Evolutionary conservation across 371 early-diverging fungal genomes (phyloP).

Genomic region (Mucor saturninus): DNA sequence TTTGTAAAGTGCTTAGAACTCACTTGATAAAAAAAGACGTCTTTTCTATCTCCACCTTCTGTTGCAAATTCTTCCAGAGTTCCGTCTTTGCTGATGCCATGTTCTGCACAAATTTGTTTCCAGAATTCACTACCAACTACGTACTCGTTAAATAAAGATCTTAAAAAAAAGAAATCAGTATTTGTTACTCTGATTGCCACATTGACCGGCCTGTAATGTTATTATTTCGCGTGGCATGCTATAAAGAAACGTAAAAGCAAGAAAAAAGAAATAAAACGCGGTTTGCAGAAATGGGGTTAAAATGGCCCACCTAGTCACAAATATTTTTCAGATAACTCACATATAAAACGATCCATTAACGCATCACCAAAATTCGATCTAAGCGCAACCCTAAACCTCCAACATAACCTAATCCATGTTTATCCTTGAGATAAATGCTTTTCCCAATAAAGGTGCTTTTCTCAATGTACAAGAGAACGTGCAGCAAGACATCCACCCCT

Average conservation of each 20-base stretch:
- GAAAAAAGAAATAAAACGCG: not conserved
- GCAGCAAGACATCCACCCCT: too few relatives aligned
- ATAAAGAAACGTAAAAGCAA: not conserved
- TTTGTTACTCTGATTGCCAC: constrained; percentile 91
- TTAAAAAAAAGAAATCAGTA: not conserved
- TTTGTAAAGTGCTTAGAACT: not conserved
- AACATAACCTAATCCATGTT: too few relatives aligned
- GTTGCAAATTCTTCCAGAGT: constrained; percentile 87
- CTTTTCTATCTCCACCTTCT: constrained; percentile 93
- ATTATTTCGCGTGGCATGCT: constrained; percentile 88
- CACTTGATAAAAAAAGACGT: constrained; percentile 99
- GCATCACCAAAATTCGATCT: too few relatives aligned
- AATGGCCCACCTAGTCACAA: too few relatives aligned
- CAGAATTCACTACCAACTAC: constrained; percentile 94
- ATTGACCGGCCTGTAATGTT: constrained; percentile 96
- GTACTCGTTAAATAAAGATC: not conserved
- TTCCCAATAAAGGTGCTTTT: too few relatives aligned
- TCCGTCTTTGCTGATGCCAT: constrained; percentile 87
- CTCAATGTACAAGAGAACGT: too few relatives aligned
- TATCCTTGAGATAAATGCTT: too few relatives aligned
- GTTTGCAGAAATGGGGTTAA: too few relatives aligned
- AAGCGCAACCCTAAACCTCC: too few relatives aligned
- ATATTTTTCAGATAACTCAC: too few relatives aligned
- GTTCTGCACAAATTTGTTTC: constrained; percentile 89
- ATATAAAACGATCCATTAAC: too few relatives aligned